phyloP scores from a whole-genome alignment of 2,329 filamentous ascomycete genomes.

The Microdochium bolleyi region DNA sequence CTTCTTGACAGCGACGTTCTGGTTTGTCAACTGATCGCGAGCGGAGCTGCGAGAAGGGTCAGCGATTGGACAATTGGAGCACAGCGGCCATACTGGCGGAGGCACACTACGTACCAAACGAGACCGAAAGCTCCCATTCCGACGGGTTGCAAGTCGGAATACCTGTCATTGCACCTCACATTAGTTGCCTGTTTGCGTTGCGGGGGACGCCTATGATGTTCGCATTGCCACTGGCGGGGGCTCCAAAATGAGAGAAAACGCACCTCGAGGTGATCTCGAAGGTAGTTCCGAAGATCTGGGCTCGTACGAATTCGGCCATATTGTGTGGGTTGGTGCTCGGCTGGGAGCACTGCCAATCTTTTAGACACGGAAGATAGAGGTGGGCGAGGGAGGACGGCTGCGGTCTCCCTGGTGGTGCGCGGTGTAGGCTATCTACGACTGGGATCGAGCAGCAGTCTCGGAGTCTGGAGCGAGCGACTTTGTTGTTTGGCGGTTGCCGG shows the following conservation, averaged over 20 bases:
- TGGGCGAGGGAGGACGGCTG: not conserved
- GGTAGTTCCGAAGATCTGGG: constrained; percentile 98
- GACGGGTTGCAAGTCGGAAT: constrained; percentile 95
- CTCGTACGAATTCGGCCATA: constrained; percentile 99
- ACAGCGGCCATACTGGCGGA: constrained; percentile 3
- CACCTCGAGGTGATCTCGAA: constrained; percentile 99
- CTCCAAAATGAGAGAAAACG: constrained; percentile 3
- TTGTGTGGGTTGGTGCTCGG: constrained; percentile 24
- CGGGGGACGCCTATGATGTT: not conserved
- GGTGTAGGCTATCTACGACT: not conserved
- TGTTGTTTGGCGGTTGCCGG: not conserved
- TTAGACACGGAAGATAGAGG: not conserved
- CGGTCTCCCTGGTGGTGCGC: not conserved
- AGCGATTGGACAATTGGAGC: constrained; percentile 7
- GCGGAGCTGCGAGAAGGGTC: constrained; percentile 62
- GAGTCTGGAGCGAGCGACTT: not conserved
- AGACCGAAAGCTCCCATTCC: constrained; percentile 99
- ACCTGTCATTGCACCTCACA: constrained; percentile 45
- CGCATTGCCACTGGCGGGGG: not conserved
- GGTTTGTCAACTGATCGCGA: constrained; percentile 92
- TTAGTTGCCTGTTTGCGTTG: constrained; percentile 13
- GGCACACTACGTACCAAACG: constrained; percentile 65
- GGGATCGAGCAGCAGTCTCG: not conserved
- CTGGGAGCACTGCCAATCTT: not conserved
- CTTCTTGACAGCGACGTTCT: constrained; percentile 98